Percentiles rank a stretch among this genome's conserved stretches.
Evolutionary conservation across 306 rosid species (phyloP).

Genomic region (Corylus americana): DNA sequence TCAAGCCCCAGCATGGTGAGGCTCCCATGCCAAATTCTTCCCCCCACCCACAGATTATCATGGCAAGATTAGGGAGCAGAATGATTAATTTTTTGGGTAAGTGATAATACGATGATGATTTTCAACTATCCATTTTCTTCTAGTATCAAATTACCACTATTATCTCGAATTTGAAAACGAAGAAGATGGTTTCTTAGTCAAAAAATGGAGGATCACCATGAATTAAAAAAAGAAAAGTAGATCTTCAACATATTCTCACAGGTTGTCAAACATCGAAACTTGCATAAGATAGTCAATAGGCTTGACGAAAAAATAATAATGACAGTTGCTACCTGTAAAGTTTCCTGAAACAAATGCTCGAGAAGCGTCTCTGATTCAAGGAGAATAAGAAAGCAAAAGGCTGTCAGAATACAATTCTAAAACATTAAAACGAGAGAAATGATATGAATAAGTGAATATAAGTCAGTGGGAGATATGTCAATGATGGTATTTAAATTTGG

Average conservation of each 20-base stretch:
- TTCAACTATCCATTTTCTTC: neutral
- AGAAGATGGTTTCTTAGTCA: neutral
- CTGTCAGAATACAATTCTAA: conserved; percentile 6
- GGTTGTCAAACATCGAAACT: neutral
- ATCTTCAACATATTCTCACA: neutral
- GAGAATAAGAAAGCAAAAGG: conserved; percentile 15
- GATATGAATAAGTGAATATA: neutral
- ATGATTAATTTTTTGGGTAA: neutral
- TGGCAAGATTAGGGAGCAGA: neutral
- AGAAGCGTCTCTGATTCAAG: conserved; percentile 78
- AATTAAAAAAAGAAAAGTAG: neutral
- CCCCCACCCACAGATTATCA: neutral
- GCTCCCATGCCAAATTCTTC: neutral
- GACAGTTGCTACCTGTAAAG: conserved; percentile 70
- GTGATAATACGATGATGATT: neutral
- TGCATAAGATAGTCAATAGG: neutral
- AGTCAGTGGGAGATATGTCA: neutral
- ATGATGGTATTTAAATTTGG: neutral
- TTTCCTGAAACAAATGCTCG: conserved; percentile 98
- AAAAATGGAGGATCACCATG: neutral
- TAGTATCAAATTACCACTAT: neutral
- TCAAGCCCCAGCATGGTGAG: neutral
- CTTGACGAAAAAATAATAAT: neutral
- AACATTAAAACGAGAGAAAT: neutral
- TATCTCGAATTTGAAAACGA: neutral